These are phyloP conservation scores for Rhizophora mangle DNA, from an alignment of 345 rosid genomes.

Conservation along the genomic window DNA sequence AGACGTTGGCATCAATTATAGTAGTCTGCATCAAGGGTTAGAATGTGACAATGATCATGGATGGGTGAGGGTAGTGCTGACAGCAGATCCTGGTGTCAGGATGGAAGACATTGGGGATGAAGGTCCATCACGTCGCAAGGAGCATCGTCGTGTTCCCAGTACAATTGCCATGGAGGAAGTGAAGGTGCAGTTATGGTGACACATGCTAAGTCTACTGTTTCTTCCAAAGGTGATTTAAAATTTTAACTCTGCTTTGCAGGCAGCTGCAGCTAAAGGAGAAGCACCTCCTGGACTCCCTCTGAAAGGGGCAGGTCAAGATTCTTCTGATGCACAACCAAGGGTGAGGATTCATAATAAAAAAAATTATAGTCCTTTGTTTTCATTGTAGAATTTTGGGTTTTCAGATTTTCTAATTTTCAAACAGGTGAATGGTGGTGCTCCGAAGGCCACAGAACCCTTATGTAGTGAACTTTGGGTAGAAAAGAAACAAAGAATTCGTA, in stretches of 20 bases:
- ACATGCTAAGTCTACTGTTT: not conserved
- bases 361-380: constrained; percentile 7
- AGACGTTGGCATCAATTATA: constrained; percentile 14
- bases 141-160: constrained; percentile 99
- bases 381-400: constrained; percentile 13
- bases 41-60: constrained; percentile 53
- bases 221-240: constrained; percentile 15
- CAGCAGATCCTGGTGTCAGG: constrained; percentile 71
- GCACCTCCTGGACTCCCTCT: constrained; percentile 99
- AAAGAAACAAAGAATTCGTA: constrained; percentile 86
- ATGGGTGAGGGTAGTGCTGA: constrained; percentile 91
- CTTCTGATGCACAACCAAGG: constrained; percentile 82
- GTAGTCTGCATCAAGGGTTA: constrained; percentile 21
- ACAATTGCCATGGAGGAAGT: constrained; percentile 98
- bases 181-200: constrained; percentile 51
- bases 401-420: constrained; percentile 9
- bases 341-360: constrained; percentile 39
- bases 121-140: constrained; percentile 64
- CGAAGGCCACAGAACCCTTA: constrained; percentile 88
- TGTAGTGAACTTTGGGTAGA: constrained; percentile 92
- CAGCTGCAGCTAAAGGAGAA: constrained; percentile 99
- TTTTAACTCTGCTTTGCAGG: constrained; percentile 47
- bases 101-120: constrained; percentile 72
- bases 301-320: constrained; percentile 96
- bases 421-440: constrained; percentile 76